Evolutionary conservation across 2,329 filamentous ascomycete species (phyloP).

Genomic region (Sarocladium kiliense): DNA sequence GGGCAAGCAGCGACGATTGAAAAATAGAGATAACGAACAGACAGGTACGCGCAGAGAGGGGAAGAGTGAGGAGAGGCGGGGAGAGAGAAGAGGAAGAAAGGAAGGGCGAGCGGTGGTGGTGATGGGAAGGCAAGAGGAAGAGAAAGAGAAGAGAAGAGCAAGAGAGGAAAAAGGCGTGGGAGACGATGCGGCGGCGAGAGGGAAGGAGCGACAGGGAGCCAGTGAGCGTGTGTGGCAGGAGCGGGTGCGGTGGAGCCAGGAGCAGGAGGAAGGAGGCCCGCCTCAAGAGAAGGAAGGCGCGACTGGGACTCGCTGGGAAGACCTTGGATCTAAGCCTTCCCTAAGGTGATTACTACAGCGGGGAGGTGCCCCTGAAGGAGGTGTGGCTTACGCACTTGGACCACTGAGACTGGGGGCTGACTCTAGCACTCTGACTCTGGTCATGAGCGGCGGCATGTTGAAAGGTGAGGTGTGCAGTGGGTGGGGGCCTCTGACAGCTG

Average conservation of each 20-base stretch:
- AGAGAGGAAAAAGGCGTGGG: slow-evolving; percentile 9
- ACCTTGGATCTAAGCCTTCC: not conserved
- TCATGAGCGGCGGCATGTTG: too few species aligned
- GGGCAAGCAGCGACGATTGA: not conserved
- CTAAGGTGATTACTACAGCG: not conserved
- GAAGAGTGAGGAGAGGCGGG: slow-evolving; percentile 8
- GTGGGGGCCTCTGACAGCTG: not conserved
- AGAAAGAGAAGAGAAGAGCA: slow-evolving; percentile 9
- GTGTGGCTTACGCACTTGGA: slow-evolving; percentile 4
- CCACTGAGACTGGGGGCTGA: not conserved
- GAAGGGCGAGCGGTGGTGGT: slow-evolving; percentile 8
- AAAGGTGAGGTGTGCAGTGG: not conserved
- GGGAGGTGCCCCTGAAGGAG: not conserved
- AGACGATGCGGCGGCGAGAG: slow-evolving; percentile 3
- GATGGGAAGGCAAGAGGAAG: slow-evolving; percentile 10
- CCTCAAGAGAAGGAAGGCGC: not conserved
- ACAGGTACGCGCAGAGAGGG: slow-evolving; percentile 7
- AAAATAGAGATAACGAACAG: slow-evolving; percentile 4
- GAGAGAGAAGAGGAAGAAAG: slow-evolving; percentile 10
- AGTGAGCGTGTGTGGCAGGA: slow-evolving; percentile 4
- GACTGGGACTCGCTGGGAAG: too few species aligned
- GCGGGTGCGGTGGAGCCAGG: slow-evolving; percentile 2
- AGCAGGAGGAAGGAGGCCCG: slow-evolving; percentile 4
- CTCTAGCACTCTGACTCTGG: not conserved
- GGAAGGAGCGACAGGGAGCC: not conserved